Percentiles rank a stretch among this genome's conserved stretches.
phyloP scores from a whole-genome alignment of 1,139 yeast species.

The Suhomyces panamericanus region DNA sequence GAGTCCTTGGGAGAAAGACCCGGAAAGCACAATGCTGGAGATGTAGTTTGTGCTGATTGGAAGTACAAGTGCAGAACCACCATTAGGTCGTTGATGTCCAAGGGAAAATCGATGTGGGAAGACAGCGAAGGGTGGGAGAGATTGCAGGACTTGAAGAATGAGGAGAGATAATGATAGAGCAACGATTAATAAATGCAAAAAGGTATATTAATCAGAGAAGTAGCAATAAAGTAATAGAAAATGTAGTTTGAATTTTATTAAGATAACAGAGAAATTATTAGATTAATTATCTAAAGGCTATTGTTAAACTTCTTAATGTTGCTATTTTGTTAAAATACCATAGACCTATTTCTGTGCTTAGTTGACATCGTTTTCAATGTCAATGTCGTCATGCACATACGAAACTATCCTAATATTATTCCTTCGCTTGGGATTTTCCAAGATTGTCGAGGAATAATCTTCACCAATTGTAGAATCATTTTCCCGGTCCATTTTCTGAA shows the following conservation, averaged over 20 bases:
- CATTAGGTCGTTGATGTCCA: constrained; percentile 72
- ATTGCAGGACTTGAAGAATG: constrained; percentile 53
- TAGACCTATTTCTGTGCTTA: too few species aligned
- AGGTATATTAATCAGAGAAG: too few species aligned
- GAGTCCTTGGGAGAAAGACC: constrained; percentile 83
- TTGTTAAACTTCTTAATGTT: background rate
- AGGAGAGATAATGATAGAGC: background rate
- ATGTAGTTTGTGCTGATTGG: constrained; percentile 89
- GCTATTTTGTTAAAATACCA: too few species aligned
- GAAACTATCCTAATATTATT: background rate
- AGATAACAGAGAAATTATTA: too few species aligned
- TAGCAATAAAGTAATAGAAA: too few species aligned
- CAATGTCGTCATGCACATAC: background rate
- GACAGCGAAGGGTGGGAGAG: constrained; percentile 76
- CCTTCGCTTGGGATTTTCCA: too few species aligned
- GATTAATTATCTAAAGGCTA: too few species aligned
- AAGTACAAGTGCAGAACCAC: constrained; percentile 76
- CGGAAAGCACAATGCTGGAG: constrained; percentile 83
- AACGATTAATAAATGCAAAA: background rate
- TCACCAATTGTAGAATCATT: too few species aligned
- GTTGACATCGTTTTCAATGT: background rate
- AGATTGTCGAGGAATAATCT: too few species aligned
- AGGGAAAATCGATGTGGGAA: constrained; percentile 80
- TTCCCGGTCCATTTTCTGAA: too few species aligned
- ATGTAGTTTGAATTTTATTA: too few species aligned